Conservation (phyloP, 2,329 filamentous ascomycete species). For the Neopestalotiopsis sp. region DNA sequence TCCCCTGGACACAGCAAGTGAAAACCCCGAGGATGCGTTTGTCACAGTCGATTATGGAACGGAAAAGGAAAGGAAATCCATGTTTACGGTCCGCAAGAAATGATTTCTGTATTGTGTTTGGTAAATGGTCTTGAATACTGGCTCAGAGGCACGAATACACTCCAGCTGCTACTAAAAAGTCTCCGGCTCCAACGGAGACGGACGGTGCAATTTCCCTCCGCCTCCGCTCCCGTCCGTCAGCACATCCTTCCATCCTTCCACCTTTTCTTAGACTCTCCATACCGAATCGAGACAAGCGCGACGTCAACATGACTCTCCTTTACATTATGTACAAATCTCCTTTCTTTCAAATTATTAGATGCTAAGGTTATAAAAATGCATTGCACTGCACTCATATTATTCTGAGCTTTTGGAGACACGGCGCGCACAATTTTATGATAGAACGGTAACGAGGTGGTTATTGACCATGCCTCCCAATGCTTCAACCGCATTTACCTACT, state of each 20-base stretch:
- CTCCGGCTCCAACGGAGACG: slow-evolving; percentile 22
- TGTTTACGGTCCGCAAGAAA: background rate
- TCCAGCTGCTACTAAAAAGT: background rate
- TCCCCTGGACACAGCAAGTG: too few relatives aligned
- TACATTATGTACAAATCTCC: too few relatives aligned
- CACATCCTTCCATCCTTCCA: background rate
- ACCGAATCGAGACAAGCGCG: background rate
- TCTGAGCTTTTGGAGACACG: too few relatives aligned
- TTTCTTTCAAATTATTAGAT: too few relatives aligned
- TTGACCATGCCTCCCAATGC: too few relatives aligned
- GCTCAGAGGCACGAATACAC: too few relatives aligned
- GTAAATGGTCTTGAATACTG: background rate
- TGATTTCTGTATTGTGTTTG: background rate
- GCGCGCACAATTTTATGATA: too few relatives aligned
- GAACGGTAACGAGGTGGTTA: too few relatives aligned
- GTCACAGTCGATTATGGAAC: background rate
- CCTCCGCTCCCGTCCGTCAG: background rate
- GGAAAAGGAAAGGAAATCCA: background rate
- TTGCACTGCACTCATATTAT: too few relatives aligned
- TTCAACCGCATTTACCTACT: background rate
- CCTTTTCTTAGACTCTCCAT: background rate
- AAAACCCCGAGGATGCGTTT: too few relatives aligned
- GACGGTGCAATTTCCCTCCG: slow-evolving; percentile 18
- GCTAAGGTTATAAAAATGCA: too few relatives aligned
- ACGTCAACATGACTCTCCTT: too few relatives aligned